Evolutionary conservation across 169 alveolate species (phyloP).

Genomic region (Amoebophrya sp.): DNA sequence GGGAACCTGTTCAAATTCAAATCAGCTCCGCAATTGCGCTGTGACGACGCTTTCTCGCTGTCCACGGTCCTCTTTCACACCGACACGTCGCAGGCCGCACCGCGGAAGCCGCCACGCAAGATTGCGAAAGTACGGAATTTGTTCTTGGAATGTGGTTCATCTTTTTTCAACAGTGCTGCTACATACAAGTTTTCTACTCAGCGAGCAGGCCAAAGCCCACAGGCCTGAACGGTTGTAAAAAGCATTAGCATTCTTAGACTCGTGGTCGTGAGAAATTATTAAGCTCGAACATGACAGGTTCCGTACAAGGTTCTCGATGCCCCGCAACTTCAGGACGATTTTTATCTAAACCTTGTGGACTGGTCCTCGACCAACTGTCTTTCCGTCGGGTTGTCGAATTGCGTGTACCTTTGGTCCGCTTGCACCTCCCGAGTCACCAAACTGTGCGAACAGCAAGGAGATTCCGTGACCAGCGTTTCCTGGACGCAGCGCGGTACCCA

Average conservation of each 20-base stretch:
- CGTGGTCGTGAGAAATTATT: too few relatives aligned
- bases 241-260: too few relatives aligned
- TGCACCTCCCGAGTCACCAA: constrained; percentile 68
- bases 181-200: too few relatives aligned
- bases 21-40: background rate
- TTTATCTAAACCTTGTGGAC: constrained; percentile 65
- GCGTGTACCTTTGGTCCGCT: constrained; percentile 84
- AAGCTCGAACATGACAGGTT: too few relatives aligned
- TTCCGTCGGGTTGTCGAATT: constrained; percentile 83
- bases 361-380: constrained; percentile 62
- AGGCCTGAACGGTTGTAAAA: too few relatives aligned
- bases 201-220: too few relatives aligned
- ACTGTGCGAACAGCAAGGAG: constrained; percentile 70
- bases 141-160: too few relatives aligned
- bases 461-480: constrained; percentile 68
- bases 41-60: background rate
- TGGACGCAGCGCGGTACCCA: constrained; percentile 76
- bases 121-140: too few relatives aligned
- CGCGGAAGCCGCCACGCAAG: constrained; percentile 40
- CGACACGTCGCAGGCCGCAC: background rate
- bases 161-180: too few relatives aligned
- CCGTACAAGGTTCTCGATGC: constrained; percentile 50
- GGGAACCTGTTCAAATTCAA: background rate
- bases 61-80: background rate
- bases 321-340: constrained; percentile 85